These are phyloP conservation scores for Rhododendron ferrugineum DNA, from an alignment of 148 eudicot species.

Conservation along the genomic window DNA sequence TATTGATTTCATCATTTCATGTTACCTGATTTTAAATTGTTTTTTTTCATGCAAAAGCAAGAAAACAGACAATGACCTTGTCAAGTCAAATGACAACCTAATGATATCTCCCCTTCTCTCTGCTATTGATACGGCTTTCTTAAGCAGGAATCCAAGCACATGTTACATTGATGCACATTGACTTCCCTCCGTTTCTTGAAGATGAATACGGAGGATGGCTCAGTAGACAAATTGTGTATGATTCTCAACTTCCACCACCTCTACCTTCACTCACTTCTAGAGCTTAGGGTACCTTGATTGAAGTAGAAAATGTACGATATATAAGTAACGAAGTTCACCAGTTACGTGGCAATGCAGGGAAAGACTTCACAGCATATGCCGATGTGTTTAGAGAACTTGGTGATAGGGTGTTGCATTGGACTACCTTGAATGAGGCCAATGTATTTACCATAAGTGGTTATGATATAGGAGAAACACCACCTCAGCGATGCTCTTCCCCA, in stretches of 20 bases:
- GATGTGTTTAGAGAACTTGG: conserved; percentile 66
- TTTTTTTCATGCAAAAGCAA: neutral
- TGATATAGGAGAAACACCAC: conserved; percentile 29
- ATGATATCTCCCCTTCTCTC: conserved; percentile 13
- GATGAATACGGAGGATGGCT: conserved; percentile 73
- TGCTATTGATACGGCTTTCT: neutral
- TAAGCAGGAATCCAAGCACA: conserved; percentile 64
- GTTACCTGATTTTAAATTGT: neutral
- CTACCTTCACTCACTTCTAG: neutral
- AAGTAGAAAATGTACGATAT: too few relatives aligned
- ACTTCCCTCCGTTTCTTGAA: conserved; percentile 56
- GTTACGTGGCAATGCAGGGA: conserved; percentile 28
- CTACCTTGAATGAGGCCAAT: conserved; percentile 55
- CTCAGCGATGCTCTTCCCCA: conserved; percentile 36
- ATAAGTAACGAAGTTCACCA: neutral
- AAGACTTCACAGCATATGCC: conserved; percentile 53
- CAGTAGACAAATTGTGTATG: conserved; percentile 42
- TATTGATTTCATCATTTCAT: too few relatives aligned
- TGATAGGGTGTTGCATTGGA: conserved; percentile 55
- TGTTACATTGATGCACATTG: conserved; percentile 49
- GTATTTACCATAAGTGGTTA: conserved; percentile 29
- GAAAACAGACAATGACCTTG: neutral
- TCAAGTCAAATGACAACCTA: neutral
- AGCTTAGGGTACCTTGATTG: neutral
- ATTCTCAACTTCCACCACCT: neutral